phyloP scores from a whole-genome alignment of 768 basidiomycete genomes.

The Amanita subjunquillea region DNA sequence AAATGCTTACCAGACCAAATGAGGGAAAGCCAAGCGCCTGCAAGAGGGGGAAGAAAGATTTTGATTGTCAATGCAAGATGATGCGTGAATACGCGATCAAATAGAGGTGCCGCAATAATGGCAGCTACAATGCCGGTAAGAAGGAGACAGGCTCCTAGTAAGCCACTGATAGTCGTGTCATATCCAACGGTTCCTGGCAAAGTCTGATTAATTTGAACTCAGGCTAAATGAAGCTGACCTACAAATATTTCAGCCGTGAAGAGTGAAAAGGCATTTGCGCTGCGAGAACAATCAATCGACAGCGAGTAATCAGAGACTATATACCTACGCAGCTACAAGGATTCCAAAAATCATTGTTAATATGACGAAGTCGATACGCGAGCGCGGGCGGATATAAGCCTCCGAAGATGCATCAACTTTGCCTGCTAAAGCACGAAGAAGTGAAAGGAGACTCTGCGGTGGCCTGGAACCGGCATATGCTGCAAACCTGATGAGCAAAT shows the following conservation, averaged over 20 bases:
- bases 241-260: constrained; percentile 64
- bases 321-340: constrained; percentile 50
- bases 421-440: constrained; percentile 46
- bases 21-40: constrained; percentile 55
- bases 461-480: constrained; percentile 61
- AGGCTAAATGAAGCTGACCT: constrained; percentile 10
- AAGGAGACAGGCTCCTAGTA: constrained; percentile 59
- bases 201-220: neutral
- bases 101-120: constrained; percentile 57
- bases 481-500: constrained; percentile 16
- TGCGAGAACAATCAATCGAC: constrained; percentile 13
- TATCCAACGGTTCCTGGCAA: constrained; percentile 64
- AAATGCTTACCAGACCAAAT: constrained; percentile 65
- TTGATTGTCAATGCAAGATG: constrained; percentile 54
- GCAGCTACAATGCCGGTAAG: constrained; percentile 65
- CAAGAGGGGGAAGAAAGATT: constrained; percentile 50
- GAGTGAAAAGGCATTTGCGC: constrained; percentile 53
- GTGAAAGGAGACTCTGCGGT: constrained; percentile 40
- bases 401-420: constrained; percentile 23
- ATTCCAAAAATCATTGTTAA: constrained; percentile 50
- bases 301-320: neutral
- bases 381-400: constrained; percentile 48
- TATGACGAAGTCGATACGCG: constrained; percentile 65
- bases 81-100: constrained; percentile 76
- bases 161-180: constrained; percentile 49